Evolutionary conservation across 1,139 yeast genomes (phyloP).

Genomic region (Candida sanyaensis): DNA sequence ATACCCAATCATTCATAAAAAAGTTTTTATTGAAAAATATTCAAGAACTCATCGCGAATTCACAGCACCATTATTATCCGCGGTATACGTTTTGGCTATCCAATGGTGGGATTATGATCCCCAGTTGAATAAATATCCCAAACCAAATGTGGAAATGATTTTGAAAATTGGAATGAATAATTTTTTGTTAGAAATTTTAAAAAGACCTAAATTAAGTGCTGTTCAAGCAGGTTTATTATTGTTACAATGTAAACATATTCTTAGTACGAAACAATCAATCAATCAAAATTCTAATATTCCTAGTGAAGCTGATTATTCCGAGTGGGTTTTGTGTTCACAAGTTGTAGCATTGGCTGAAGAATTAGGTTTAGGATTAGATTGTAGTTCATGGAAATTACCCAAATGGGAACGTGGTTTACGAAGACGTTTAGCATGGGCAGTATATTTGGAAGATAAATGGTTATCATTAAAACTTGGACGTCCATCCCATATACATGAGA

Average conservation of each 20-base stretch:
- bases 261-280: slow-evolving; percentile 14
- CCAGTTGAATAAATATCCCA: slow-evolving; percentile 59
- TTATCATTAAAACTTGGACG: slow-evolving; percentile 72
- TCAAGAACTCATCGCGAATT: slow-evolving; percentile 75
- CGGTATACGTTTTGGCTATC: slow-evolving; percentile 71
- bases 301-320: slow-evolving; percentile 47
- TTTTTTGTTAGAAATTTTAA: slow-evolving; percentile 65
- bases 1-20: slow-evolving; percentile 75
- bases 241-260: slow-evolving; percentile 60
- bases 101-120: slow-evolving; percentile 90
- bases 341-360: slow-evolving; percentile 86
- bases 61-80: slow-evolving; percentile 75
- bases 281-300: slow-evolving; percentile 7
- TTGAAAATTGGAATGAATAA: slow-evolving; percentile 55
- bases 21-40: slow-evolving; percentile 75
- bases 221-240: slow-evolving; percentile 76
- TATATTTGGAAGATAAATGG: slow-evolving; percentile 89
- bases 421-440: slow-evolving; percentile 90
- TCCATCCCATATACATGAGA: slow-evolving; percentile 71
- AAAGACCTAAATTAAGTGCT: slow-evolving; percentile 75
- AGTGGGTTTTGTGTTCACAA: slow-evolving; percentile 86
- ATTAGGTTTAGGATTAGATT: slow-evolving; percentile 81
- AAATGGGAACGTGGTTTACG: slow-evolving; percentile 90
- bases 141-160: slow-evolving; percentile 59
- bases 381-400: slow-evolving; percentile 86